Base-by-base conservation (phyloP, 2,329 filamentous ascomycete genomes). In the Metarhizium album region DNA sequence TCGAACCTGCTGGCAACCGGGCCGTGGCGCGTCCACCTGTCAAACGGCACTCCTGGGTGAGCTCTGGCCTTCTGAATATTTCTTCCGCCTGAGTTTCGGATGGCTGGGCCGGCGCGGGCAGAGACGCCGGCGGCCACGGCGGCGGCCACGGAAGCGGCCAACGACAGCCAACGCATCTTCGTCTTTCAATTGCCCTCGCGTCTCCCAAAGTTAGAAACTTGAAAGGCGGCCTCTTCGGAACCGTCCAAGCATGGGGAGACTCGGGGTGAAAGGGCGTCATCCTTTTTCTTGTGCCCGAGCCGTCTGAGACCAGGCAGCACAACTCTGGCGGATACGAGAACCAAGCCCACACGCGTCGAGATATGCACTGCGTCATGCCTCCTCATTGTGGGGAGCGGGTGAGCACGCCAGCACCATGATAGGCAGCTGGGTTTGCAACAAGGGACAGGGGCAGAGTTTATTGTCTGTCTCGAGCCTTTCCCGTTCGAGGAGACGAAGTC, bases 1-100 rank as follows among this genome's bases (percentile, higher is more conserved):
- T 14, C 16, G 38, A 55, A 55, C 37, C 42, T 45, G 29, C 38
- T 50, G n/a, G 38, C 46, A 9, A 22, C 33, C 1, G 40, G 46
- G 29, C 31, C 49, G 49, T 42, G 18, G 11, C 52, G 53, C 22
- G 51, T 45, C 46, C 51, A 48, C 42, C 27, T 46, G 47, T 52
- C 46, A 22, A 29, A 47, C 2, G 43, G 49, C 18, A 52, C 48
- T 4, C 47, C 49, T 1, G 35, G 43, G 29, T 48, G 47, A 16
- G 35, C 13, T 27, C 40, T 18, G 13, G 43, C 27, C 16, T 14
- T 38, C 9, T 35, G n/a, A 24, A n/a, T 29, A 22, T 42, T 23
- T 35, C 45, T 27, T 20, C 20, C 38, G 20, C 22, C 16, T 6
- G 16, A 40, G 27, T 33, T 18, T 23, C 46, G 50, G n/a, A 13